phyloP scores from a whole-genome alignment of 1,139 yeast species.

The Debaryomyces nepalensis region DNA sequence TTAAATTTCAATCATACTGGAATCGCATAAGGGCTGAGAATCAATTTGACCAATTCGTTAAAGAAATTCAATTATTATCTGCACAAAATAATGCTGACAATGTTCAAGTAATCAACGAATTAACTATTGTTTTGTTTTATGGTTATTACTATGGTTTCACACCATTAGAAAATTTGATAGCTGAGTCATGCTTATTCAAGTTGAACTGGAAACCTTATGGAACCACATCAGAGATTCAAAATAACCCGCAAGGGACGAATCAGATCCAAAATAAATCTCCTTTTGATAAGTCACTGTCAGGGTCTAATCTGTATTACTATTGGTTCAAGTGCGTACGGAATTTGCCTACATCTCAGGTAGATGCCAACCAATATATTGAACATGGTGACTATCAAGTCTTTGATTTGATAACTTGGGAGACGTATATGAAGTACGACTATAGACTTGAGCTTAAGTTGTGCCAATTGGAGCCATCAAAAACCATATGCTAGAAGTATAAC shows the following conservation, averaged over 20 bases:
- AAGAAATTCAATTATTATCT: conserved; percentile 34
- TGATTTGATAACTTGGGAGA: conserved; percentile 51
- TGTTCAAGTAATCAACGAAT: conserved; percentile 33
- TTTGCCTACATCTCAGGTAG: conserved; percentile 23
- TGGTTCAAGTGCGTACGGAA: conserved; percentile 45
- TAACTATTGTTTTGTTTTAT: conserved; percentile 57
- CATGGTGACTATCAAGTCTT: conserved; percentile 51
- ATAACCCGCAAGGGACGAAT: neutral
- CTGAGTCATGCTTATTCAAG: conserved; percentile 45
- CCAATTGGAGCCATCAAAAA: conserved; percentile 36
- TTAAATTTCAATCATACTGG: conserved; percentile 51
- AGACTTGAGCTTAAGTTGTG: conserved; percentile 38
- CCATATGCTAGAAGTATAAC: conserved; percentile 10
- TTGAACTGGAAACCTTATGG: conserved; percentile 52
- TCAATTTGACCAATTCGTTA: conserved; percentile 39
- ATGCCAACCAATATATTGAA: conserved; percentile 25
- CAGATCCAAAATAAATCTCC: conserved; percentile 2
- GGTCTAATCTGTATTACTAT: conserved; percentile 26
- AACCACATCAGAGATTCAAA: conserved; percentile 14
- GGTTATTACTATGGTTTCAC: conserved; percentile 64
- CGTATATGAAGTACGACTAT: conserved; percentile 43
- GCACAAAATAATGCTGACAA: conserved; percentile 28
- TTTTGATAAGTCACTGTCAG: conserved; percentile 12
- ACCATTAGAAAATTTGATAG: conserved; percentile 52
- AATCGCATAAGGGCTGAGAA: conserved; percentile 50